Base-by-base conservation (phyloP, 495 filamentous ascomycete genomes). In the Stereocaulon alpinum region DNA sequence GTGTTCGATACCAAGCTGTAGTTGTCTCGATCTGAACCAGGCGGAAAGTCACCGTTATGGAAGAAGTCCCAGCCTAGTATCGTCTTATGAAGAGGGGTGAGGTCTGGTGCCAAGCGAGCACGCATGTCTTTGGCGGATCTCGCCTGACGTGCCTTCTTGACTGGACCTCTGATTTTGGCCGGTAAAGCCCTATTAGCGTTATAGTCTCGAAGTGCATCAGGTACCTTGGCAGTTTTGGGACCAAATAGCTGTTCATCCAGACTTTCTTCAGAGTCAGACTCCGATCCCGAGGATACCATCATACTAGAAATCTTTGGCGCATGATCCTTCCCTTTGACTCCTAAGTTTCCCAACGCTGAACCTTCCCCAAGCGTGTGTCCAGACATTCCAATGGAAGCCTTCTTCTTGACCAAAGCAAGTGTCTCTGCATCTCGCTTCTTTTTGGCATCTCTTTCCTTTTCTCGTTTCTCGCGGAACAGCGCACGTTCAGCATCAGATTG, bases 51-150 rank as follows among this genome's bases (percentile, higher is more conserved):
- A 40, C 89, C 89, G 34, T 79, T 74, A 62, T 94, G 87, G 67
- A 94, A 96, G 65, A 89, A 93, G 62, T 98, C 87, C 93, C 93
- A 98, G 53, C 86, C 77, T 10, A 98, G 82, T 30, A 98, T 88
- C 11, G 83, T 81, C 52, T 86, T 86, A 64, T 97, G 94, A 32
- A 98, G 75, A 7, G 80, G 75, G 32, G 91, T 85, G 68, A 98
- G 84, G 64, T 96, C 89, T 9, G 93, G 93, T 27, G 90, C 85
- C 54, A 98, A 74, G 50, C 93, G 84, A 52, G 93, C 94, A 59
- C 94, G 86, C 84, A 95, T 91, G 70, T 97, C 93, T 67, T 91
- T 92, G 3, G 85, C 82, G 24, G 88, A 91, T 32, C 92, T 79
- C 48, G 82, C 71, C 17, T 88, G 77, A 68, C 86, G 87, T 52